Percentiles rank a stretch among this genome's conserved stretches.
Conservation (phyloP, 495 filamentous ascomycete genomes). For the Rhypophila decipiens region DNA sequence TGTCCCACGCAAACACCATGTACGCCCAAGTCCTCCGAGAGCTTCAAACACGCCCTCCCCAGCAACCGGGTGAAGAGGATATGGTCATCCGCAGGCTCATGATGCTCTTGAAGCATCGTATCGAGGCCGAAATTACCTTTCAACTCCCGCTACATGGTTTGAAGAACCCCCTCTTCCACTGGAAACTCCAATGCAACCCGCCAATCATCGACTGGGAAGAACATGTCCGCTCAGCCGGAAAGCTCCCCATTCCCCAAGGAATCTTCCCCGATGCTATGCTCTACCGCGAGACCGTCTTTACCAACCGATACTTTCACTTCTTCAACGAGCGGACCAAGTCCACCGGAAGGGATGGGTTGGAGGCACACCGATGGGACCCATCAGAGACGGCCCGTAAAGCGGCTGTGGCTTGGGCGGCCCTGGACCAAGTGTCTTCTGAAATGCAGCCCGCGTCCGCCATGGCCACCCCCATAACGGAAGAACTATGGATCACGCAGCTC, state of each 20-base stretch:
- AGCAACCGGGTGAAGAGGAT: too few species aligned
- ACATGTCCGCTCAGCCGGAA: too few species aligned
- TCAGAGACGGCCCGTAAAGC: not conserved
- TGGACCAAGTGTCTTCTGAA: too few species aligned
- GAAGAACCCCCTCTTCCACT: slow-evolving; percentile 7
- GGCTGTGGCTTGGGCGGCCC: not conserved
- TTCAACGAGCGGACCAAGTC: too few species aligned
- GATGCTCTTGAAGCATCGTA: not conserved
- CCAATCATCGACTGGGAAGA: slow-evolving; percentile 6
- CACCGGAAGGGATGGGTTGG: too few species aligned
- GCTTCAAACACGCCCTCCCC: not conserved
- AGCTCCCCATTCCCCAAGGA: not conserved
- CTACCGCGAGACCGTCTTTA: slow-evolving; percentile 1
- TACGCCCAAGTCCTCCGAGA: not conserved
- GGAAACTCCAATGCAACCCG: not conserved
- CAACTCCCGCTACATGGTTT: slow-evolving; percentile 8
- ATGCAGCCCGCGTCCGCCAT: too few species aligned
- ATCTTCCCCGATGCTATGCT: not conserved
- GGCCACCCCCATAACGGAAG: not conserved
- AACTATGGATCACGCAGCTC: slow-evolving; percentile 7
- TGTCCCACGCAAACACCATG: not conserved
- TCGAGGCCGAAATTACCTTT: slow-evolving; percentile 1
- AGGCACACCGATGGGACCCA: too few species aligned
- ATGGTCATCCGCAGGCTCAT: not conserved
- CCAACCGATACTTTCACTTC: not conserved